These are phyloP conservation scores for Penicillium bialowiezense DNA, from an alignment of 495 filamentous ascomycete species.

Conservation along the genomic window DNA sequence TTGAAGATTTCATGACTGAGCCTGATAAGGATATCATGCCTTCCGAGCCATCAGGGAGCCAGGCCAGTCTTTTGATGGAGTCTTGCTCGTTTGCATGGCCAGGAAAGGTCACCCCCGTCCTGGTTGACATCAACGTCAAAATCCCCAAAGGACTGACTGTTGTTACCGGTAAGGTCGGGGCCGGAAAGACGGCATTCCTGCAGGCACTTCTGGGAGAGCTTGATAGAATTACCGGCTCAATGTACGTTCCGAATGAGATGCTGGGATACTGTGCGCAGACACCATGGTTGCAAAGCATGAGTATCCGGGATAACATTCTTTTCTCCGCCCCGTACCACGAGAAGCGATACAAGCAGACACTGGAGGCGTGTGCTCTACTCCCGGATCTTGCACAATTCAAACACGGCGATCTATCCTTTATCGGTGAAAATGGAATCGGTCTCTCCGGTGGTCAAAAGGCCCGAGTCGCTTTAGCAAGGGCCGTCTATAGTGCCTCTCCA, in stretches of 20 bases:
- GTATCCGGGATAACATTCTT: constrained; percentile 78
- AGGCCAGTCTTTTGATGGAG: constrained; percentile 46
- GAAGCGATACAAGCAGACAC: constrained; percentile 53
- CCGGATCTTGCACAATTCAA: constrained; percentile 62
- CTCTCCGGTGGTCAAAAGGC: constrained; percentile 72
- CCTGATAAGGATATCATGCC: constrained; percentile 62
- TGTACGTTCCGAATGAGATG: constrained; percentile 60
- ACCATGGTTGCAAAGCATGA: constrained; percentile 92
- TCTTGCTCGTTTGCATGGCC: constrained; percentile 78
- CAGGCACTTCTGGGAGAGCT: constrained; percentile 78
- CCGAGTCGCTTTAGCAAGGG: constrained; percentile 65
- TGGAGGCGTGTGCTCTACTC: constrained; percentile 62
- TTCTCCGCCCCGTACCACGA: constrained; percentile 73
- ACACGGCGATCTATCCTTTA: constrained; percentile 65
- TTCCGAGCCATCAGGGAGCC: constrained; percentile 26
- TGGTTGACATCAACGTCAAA: constrained; percentile 58
- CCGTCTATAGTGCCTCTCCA: constrained; percentile 64
- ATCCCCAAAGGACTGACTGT: constrained; percentile 66
- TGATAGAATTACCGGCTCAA: constrained; percentile 59
- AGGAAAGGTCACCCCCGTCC: constrained; percentile 55
- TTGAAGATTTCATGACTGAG: constrained; percentile 81
- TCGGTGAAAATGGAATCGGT: constrained; percentile 68
- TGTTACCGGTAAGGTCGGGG: constrained; percentile 68
- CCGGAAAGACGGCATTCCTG: constrained; percentile 78
- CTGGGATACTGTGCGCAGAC: constrained; percentile 80